Conservation (phyloP, 495 filamentous ascomycete genomes). For the Lepraria neglecta region DNA sequence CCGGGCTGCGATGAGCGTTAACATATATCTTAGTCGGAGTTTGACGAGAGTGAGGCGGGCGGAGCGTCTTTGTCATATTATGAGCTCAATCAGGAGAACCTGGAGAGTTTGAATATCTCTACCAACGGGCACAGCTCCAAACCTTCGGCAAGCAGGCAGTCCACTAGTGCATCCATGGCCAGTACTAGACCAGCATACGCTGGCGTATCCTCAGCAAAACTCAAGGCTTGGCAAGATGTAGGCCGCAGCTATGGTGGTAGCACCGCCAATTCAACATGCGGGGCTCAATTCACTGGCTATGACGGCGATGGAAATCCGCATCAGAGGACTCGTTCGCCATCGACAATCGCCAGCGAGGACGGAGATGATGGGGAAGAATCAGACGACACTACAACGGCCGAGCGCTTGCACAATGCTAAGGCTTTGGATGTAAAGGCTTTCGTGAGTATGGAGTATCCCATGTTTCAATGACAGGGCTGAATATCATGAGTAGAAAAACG, state of each 20-base stretch:
- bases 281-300: slow-evolving; percentile 23
- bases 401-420: neutral
- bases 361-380: neutral
- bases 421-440: neutral
- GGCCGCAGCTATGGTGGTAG: neutral
- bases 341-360: slow-evolving; percentile 7
- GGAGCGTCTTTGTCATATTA: slow-evolving; percentile 3
- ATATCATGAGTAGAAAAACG: neutral
- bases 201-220: neutral
- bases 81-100: neutral
- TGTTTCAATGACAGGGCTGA: neutral
- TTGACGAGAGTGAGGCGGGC: neutral
- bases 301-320: slow-evolving; percentile 21
- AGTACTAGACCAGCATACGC: neutral
- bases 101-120: neutral
- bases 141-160: neutral
- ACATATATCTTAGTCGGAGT: neutral
- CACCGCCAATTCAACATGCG: neutral
- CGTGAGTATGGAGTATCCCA: neutral
- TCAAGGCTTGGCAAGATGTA: slow-evolving; percentile 4
- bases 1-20: neutral
- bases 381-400: neutral
- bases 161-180: neutral
- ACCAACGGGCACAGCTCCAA: neutral
- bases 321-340: slow-evolving; percentile 12